Base-by-base conservation (phyloP, 257 asterid species). In the Hygrophila difformis region DNA sequence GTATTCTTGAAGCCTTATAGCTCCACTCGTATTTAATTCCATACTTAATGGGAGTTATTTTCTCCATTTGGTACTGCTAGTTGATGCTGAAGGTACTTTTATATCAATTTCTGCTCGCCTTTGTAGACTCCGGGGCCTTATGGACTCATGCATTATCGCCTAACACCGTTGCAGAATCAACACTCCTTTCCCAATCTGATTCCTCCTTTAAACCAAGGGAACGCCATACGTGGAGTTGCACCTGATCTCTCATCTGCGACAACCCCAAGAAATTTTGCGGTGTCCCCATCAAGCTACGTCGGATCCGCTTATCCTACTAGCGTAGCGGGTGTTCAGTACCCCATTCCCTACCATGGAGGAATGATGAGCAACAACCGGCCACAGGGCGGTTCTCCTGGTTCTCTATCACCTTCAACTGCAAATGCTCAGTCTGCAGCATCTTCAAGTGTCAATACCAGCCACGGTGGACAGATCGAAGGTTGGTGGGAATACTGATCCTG, bases 391-490 rank as follows among this genome's bases (percentile, higher is more conserved):
- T 71, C 87, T 35, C 44, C 87, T 23, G 71, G 87, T 44, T 59
- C 94, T 55, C 56, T 59, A 48, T 75, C 81, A 40, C 84, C 83
- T 56, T 55, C 76, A 31, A 66, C 69, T 44, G 68, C 81, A 65
- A 70, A 57, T 70, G 71, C 68, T 60, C 81, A 63, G 43, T 56
- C 91, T 66, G 94, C 84, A 72, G 86, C 92, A 78, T 76, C 95
- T 78, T 84, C 94, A 60, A 81, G 94, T 74, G 87, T 75, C 85
- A 68, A 55, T 44, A 36, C 79, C 46, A 70, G 77, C 56, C 72
- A 88, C 9, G 87, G 82, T 44, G 88, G 82, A 44, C 97, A 87
- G 56, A 65, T 64, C 58, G 97, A 81, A 87, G 97, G 97, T 84
- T 59, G 12, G 6, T 21, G 26, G 19, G 1, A 23, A 17, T 8